A percentile compares a stretch with the other conserved stretches of the same genome.
These are phyloP conservation scores for Sistotremastrum suecicum DNA, from an alignment of 768 basidiomycete genomes.

Conservation along the genomic window DNA sequence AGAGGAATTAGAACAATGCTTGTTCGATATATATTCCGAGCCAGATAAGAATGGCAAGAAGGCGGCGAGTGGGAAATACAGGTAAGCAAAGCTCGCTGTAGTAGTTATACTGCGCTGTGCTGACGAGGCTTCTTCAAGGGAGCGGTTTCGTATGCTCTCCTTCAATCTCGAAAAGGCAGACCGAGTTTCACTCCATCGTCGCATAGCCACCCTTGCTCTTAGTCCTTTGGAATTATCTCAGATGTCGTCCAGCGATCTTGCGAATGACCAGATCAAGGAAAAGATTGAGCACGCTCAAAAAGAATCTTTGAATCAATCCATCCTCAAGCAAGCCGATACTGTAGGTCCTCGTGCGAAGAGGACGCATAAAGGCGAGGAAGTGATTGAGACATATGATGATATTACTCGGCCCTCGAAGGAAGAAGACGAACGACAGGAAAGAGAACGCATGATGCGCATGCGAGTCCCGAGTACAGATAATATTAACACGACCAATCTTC, in stretches of 20 bases:
- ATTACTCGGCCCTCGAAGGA: slow-evolving; percentile 25
- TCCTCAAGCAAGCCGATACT: slow-evolving; percentile 44
- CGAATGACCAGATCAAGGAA: slow-evolving; percentile 74
- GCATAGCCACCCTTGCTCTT: slow-evolving; percentile 56
- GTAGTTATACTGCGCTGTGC: slow-evolving; percentile 1
- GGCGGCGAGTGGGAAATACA: slow-evolving; percentile 65
- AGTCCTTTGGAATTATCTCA: slow-evolving; percentile 59
- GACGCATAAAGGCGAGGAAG: slow-evolving; percentile 86
- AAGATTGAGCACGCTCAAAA: slow-evolving; percentile 72
- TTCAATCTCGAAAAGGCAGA: slow-evolving; percentile 82
- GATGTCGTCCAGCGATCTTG: slow-evolving; percentile 82
- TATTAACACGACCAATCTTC: slow-evolving; percentile 18
- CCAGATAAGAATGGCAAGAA: slow-evolving; percentile 53
- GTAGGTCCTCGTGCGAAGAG: slow-evolving; percentile 61
- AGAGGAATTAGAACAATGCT: slow-evolving; percentile 55
- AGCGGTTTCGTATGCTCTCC: slow-evolving; percentile 79
- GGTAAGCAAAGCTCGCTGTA: slow-evolving; percentile 29
- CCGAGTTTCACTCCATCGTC: slow-evolving; percentile 63
- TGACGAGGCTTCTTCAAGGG: slow-evolving; percentile 28
- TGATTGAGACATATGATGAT: slow-evolving; percentile 69
- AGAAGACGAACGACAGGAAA: slow-evolving; percentile 43
- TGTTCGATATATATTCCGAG: slow-evolving; percentile 68
- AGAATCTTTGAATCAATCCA: slow-evolving; percentile 74
- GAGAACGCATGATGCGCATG: slow-evolving; percentile 52
- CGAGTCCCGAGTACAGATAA: slow-evolving; percentile 23